Conservation (phyloP, 371 early-diverging fungal genomes). For the Mucor irregularis region DNA sequence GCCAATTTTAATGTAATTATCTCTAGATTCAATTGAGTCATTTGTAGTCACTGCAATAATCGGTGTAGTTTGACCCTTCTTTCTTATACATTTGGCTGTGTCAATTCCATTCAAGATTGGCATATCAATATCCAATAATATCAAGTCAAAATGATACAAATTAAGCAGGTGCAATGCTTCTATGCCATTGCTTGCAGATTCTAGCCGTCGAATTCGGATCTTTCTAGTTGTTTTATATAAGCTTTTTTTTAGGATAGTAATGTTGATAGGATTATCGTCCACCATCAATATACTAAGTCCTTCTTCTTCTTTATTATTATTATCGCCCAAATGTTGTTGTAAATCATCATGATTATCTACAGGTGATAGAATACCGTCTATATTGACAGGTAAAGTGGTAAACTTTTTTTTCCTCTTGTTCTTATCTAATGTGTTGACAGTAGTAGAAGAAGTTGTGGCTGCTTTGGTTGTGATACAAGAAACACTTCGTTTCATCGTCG, state of each 20-base stretch:
- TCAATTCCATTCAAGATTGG: slow-evolving; percentile 53
- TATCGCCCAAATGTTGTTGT: too few relatives aligned
- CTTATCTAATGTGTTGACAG: not conserved
- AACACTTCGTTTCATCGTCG: not conserved
- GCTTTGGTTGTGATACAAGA: not conserved
- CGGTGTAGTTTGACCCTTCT: slow-evolving; percentile 48
- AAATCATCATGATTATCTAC: too few relatives aligned
- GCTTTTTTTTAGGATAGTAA: slow-evolving; percentile 49
- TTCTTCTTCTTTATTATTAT: too few relatives aligned
- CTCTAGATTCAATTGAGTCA: slow-evolving; percentile 29
- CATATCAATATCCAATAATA: slow-evolving; percentile 66
- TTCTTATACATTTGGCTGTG: slow-evolving; percentile 42
- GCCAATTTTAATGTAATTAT: slow-evolving; percentile 25
- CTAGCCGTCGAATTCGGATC: slow-evolving; percentile 28
- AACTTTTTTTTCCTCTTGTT: too few relatives aligned
- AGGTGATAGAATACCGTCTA: not conserved
- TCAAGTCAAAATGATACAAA: slow-evolving; percentile 41
- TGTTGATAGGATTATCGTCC: slow-evolving; percentile 61
- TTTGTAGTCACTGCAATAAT: slow-evolving; percentile 73
- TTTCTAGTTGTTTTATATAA: slow-evolving; percentile 35
- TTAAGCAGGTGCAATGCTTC: slow-evolving; percentile 42
- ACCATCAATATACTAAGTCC: slow-evolving; percentile 37
- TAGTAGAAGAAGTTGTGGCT: too few relatives aligned
- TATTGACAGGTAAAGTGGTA: too few relatives aligned
- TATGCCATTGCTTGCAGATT: slow-evolving; percentile 39